phyloP scores from a whole-genome alignment of 805 yeast species.

The Saccharomycopsis sp. region DNA sequence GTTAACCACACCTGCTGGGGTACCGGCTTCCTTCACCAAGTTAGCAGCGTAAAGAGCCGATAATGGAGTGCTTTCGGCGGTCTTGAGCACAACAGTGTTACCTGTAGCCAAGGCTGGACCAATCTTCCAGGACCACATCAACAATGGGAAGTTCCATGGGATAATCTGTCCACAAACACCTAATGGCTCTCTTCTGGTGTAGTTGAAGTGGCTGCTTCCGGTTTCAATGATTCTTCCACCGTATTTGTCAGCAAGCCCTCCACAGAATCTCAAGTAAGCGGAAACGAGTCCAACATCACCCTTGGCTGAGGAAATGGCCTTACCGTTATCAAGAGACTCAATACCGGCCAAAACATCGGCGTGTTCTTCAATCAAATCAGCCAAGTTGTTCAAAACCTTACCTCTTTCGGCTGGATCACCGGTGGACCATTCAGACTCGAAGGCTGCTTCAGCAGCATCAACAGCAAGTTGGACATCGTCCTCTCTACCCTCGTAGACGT shows the following conservation, averaged over 20 bases:
- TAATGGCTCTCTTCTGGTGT: constrained; percentile 65
- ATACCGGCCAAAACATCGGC: constrained; percentile 58
- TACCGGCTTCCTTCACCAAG: constrained; percentile 59
- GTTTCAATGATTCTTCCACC: constrained; percentile 60
- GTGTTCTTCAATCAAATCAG: constrained; percentile 61
- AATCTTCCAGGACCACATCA: constrained; percentile 75
- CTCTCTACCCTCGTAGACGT: constrained; percentile 51
- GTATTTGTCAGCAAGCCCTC: constrained; percentile 67
- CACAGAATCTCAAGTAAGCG: constrained; percentile 61
- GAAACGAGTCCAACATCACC: constrained; percentile 64
- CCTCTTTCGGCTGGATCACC: constrained; percentile 54
- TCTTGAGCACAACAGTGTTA: constrained; percentile 64
- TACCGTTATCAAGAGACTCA: constrained; percentile 75
- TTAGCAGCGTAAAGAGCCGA: constrained; percentile 60
- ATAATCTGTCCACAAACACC: constrained; percentile 82
- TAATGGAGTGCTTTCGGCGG: constrained; percentile 74
- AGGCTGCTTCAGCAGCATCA: constrained; percentile 58
- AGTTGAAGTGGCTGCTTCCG: constrained; percentile 56
- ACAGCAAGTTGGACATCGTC: constrained; percentile 69
- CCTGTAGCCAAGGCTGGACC: constrained; percentile 77
- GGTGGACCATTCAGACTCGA: constrained; percentile 50
- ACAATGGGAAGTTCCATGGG: constrained; percentile 81
- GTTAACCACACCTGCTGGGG: constrained; percentile 72
- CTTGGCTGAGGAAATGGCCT: constrained; percentile 56
- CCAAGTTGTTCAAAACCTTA: constrained; percentile 48